Base-by-base conservation (phyloP, 495 filamentous ascomycete species). In the Pyrenula aspistea region DNA sequence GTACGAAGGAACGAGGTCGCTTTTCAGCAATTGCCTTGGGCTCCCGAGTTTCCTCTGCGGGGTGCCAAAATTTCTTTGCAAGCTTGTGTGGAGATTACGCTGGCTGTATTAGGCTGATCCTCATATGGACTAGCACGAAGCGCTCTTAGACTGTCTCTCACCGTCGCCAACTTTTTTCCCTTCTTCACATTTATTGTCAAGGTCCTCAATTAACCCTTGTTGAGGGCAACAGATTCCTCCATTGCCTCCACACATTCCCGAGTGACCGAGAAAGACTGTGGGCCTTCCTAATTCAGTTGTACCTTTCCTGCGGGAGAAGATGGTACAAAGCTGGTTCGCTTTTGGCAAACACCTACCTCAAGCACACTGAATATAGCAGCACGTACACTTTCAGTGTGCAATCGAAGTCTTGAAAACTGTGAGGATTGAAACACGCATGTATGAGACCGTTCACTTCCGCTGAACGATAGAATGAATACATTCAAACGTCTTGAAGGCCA, bases 271-370 rank as follows among this genome's bases (percentile, higher is more conserved):
- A 42, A 42, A 42, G 31, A 42, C 31, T 15, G 8, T 42, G 31
- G 15, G 31, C 31, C 31, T 42, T 42, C 31, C 31, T 42, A 42
- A 42, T 42, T 15, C 31, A 42, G 31, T 8, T 42, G 31, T 42
- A 42, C 31, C 15, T 42, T 42, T 42, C 31, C 15, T 42, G 8
- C 4, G 31, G 15, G 15, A 4, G 31, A 42, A 15, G 15, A 42
- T 76, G 2, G 78, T 77, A 25, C 73, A 76, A 1, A 55, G 56
- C 23, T 62, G 49, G 59, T 77, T 66, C 0, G 78, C 70, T 42
- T 42, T 42, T 42, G 31, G 31, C 31, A 42, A 4, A 42, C 31
- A 42, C n/a, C n/a, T n/a, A n/a, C n/a, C n/a, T n/a, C n/a, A n/a
- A n/a, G n/a, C n/a, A n/a, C n/a, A n/a, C n/a, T n/a, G n/a, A n/a